Conservation (phyloP, 208 protist species). For the Crithidia acanthocephali region DNA sequence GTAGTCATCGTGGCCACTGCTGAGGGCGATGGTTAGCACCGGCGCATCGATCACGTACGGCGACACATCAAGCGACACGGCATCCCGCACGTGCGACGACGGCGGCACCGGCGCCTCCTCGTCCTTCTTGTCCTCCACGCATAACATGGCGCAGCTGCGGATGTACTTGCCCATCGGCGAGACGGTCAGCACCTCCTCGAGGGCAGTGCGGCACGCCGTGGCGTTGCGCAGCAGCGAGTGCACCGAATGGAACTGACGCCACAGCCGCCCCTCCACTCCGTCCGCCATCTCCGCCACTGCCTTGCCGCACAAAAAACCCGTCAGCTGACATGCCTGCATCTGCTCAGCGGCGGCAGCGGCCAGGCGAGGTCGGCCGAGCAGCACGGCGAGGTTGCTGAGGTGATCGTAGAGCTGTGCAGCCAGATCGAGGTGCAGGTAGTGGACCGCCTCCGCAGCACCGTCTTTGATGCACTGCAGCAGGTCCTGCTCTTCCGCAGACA, state of each 20-base stretch:
- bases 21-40: slow-evolving; percentile 29
- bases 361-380: slow-evolving; percentile 32
- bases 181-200: slow-evolving; percentile 1
- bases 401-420: slow-evolving; percentile 24
- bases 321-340: slow-evolving; percentile 26
- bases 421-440: slow-evolving; percentile 28
- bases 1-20: background rate
- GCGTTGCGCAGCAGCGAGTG: slow-evolving; percentile 14
- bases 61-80: slow-evolving; percentile 8
- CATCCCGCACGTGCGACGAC: slow-evolving; percentile 9
- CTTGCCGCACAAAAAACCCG: slow-evolving; percentile 13
- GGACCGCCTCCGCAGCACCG: slow-evolving; percentile 21
- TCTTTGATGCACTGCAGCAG: slow-evolving; percentile 23
- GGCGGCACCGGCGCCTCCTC: background rate
- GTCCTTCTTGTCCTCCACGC: slow-evolving; percentile 20
- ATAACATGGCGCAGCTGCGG: slow-evolving; percentile 23
- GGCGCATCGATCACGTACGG: slow-evolving; percentile 30
- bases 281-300: slow-evolving; percentile 25
- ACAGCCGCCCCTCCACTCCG: slow-evolving; percentile 24
- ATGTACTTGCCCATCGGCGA: slow-evolving; percentile 32
- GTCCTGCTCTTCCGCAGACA: slow-evolving; percentile 19
- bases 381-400: slow-evolving; percentile 36
- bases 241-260: slow-evolving; percentile 20
- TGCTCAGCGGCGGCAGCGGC: slow-evolving; percentile 39
- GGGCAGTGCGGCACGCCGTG: slow-evolving; percentile 8